Percentiles rank a stretch among this genome's conserved stretches.
phyloP scores from a whole-genome alignment of 78 protist genomes.

The Dictyostelium brefeldianum region DNA sequence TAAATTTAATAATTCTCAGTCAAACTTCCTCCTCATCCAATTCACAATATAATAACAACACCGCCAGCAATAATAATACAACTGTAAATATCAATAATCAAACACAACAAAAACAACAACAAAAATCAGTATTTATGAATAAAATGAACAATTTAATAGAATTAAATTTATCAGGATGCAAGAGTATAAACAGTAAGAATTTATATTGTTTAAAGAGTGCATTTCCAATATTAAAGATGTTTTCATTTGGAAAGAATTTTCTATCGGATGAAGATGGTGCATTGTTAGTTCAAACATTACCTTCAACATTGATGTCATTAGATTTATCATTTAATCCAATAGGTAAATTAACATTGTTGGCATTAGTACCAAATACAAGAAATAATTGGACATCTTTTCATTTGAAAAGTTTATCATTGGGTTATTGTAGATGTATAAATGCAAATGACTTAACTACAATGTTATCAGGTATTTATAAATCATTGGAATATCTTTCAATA shows the following conservation, averaged over 20 bases:
- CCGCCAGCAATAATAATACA: background rate
- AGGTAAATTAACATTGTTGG: conserved; percentile 5
- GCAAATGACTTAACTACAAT: background rate
- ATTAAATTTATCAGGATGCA: conserved; percentile 40
- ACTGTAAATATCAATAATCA: background rate
- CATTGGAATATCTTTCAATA: conserved; percentile 24
- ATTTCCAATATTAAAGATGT: conserved; percentile 6
- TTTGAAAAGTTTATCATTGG: conserved; percentile 11
- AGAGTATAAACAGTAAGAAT: conserved; percentile 7
- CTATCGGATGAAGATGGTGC: conserved; percentile 63
- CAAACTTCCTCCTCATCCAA: too few species aligned
- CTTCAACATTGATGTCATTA: conserved; percentile 11
- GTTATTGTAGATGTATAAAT: conserved; percentile 36
- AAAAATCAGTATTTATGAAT: conserved; percentile 22
- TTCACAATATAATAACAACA: background rate
- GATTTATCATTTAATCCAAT: conserved; percentile 63
- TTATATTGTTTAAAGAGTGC: background rate
- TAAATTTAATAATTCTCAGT: too few species aligned
- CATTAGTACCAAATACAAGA: conserved; percentile 17
- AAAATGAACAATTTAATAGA: conserved; percentile 17
- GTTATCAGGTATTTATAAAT: background rate
- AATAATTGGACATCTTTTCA: conserved; percentile 20
- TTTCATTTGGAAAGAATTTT: conserved; percentile 38
- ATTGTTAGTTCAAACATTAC: conserved; percentile 39
- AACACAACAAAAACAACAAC: background rate